Percentiles rank a stretch among this genome's conserved stretches.
Conservation (phyloP, 2,329 filamentous ascomycete genomes). For the Curvularia sp. region DNA sequence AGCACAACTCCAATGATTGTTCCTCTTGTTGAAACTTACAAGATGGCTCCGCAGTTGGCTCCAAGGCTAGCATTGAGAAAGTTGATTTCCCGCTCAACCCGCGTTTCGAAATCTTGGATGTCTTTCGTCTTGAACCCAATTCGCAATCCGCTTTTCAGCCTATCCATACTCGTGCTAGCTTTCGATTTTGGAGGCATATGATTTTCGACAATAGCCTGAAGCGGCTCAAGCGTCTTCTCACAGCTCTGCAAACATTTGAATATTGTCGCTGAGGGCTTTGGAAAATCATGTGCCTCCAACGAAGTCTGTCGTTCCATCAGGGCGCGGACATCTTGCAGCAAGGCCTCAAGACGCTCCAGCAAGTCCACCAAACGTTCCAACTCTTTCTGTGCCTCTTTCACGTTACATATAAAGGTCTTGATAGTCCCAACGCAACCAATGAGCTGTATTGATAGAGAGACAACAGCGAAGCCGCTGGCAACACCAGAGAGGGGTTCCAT, state of each 20-base stretch:
- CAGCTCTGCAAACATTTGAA: slow-evolving; percentile 19
- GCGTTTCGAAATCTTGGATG: slow-evolving; percentile 14
- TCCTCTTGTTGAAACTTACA: slow-evolving; percentile 10
- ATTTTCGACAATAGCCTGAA: slow-evolving; percentile 4
- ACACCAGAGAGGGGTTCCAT: slow-evolving; percentile 27
- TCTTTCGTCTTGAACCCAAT: slow-evolving; percentile 20
- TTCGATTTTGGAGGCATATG: background rate
- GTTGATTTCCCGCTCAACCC: slow-evolving; percentile 17
- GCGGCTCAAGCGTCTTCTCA: slow-evolving; percentile 14
- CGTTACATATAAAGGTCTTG: slow-evolving; percentile 14
- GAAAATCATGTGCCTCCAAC: slow-evolving; percentile 14
- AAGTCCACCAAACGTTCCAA: slow-evolving; percentile 15
- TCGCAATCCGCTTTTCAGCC: slow-evolving; percentile 13
- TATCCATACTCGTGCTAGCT: background rate
- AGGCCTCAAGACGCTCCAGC: slow-evolving; percentile 14
- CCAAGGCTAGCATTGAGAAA: slow-evolving; percentile 13
- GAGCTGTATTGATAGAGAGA: slow-evolving; percentile 26
- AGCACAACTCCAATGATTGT: background rate
- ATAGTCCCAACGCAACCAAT: slow-evolving; percentile 18
- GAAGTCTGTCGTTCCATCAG: slow-evolving; percentile 13
- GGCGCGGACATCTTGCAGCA: slow-evolving; percentile 14
- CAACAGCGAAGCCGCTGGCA: slow-evolving; percentile 27
- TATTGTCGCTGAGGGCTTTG: slow-evolving; percentile 21
- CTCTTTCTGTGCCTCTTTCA: slow-evolving; percentile 25
- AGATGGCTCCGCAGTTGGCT: slow-evolving; percentile 14